Evolutionary conservation across 306 rosid species (phyloP).

Genomic region (Gynostemma pentaphyllum): DNA sequence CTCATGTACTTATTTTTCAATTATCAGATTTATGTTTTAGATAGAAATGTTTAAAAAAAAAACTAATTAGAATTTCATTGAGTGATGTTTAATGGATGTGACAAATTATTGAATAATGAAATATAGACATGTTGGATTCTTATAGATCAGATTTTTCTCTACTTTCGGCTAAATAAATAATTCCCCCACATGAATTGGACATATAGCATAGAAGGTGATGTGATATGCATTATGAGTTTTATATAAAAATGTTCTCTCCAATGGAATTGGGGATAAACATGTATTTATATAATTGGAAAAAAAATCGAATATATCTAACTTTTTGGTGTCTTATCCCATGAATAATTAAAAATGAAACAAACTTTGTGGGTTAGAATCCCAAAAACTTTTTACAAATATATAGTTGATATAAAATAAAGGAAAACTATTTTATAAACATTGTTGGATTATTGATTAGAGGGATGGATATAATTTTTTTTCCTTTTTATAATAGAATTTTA

Average conservation of each 20-base stretch:
- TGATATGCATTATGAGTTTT: not conserved
- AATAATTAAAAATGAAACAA: not conserved
- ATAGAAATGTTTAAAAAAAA: not conserved
- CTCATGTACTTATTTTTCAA: too few relatives aligned
- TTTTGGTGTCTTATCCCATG: not conserved
- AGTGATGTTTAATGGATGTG: not conserved
- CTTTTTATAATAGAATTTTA: too few relatives aligned
- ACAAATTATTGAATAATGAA: not conserved
- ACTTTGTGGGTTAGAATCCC: not conserved
- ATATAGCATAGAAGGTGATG: not conserved
- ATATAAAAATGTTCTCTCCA: not conserved
- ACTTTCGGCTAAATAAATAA: conserved; percentile 3
- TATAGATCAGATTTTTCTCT: not conserved
- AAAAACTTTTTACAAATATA: not conserved
- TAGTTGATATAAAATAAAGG: not conserved
- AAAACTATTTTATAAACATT: too few relatives aligned
- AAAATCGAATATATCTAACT: not conserved
- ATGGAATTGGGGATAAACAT: not conserved
- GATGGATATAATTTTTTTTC: too few relatives aligned
- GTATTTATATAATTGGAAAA: not conserved
- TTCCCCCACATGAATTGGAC: not conserved
- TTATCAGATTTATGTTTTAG: too few relatives aligned
- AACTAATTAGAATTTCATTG: not conserved
- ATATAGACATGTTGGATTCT: not conserved
- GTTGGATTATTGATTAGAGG: too few relatives aligned